phyloP scores from a whole-genome alignment of 2,329 filamentous ascomycete species.

The Cryphonectria radicalis region DNA sequence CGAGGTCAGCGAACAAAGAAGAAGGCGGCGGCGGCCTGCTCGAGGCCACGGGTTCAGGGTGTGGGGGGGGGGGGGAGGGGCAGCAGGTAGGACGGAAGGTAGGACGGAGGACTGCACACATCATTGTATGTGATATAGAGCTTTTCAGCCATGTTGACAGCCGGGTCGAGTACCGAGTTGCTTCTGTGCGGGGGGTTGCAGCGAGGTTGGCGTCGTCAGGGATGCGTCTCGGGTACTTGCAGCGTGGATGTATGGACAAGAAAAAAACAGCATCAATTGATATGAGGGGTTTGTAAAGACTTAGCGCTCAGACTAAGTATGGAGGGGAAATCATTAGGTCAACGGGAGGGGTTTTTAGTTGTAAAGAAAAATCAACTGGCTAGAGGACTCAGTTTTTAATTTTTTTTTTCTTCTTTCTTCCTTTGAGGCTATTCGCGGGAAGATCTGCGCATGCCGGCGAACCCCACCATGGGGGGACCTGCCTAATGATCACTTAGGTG shows the following conservation, averaged over 20 bases:
- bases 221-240: conserved; percentile 24
- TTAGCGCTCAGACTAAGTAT: neutral
- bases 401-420: neutral
- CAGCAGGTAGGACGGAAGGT: no score
- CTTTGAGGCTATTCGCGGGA: conserved; percentile 15
- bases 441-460: conserved; percentile 5
- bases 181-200: conserved; percentile 20
- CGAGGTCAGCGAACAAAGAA: conserved; percentile 24
- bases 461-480: conserved; percentile 7
- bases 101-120: conserved; percentile 55
- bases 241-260: conserved; percentile 10
- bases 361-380: neutral
- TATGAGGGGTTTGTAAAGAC: neutral
- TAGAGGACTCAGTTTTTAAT: neutral
- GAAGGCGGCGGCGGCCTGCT: neutral
- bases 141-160: conserved; percentile 75
- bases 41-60: no score
- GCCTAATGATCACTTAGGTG: conserved; percentile 5
- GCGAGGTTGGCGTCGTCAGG: conserved; percentile 9
- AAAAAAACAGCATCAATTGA: neutral
- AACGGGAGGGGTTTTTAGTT: neutral
- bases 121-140: conserved; percentile 91
- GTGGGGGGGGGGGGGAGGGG: neutral
- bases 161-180: neutral
- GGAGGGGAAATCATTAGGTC: neutral